Evolutionary conservation across 805 yeast species (phyloP), one percentile per base, ranked within the genome.

Genomic region (Yarrowia porcina): DNA sequence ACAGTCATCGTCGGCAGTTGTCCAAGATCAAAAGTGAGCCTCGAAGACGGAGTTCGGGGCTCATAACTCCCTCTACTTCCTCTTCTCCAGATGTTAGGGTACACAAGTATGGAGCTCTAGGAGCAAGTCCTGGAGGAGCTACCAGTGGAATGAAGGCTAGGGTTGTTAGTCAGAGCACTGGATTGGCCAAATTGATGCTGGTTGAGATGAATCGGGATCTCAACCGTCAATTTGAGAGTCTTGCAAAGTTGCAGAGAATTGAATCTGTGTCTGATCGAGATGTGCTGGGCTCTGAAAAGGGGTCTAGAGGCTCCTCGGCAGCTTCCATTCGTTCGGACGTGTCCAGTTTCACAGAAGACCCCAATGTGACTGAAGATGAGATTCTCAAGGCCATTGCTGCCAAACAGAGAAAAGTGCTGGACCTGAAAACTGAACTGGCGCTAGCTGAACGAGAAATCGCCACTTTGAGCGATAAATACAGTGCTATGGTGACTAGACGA

Each of bases 191-290:
- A 28, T n/a, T 56, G 23, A 56, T 56, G 61, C 61, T 56, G 1
- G 61, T 56, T 1, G 61, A 56, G 23, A 56, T 39, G 49, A 56
- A 56, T 23, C 49, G 61, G 13, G 61, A 56, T 27, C 47, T 41
- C 28, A 56, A 56, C 28, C 38, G 49, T 15, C 61, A 39, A 11
- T 41, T 39, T 32, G 49, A 41, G 23, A 13, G 3, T 4, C n/a
- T 41, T 8, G 44, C 32, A 17, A 52, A 52, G 59, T 25, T 52
- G 25, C 59, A 36, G 4, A 27, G 49, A 12, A 56, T 56, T 9
- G 30, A 18, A 12, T 38, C 49, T 15, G 20, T 23, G 23, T 38
- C 35, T 9, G 39, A 35, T 4, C n/a, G 59, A 25, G 54, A 27
- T 20, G 7, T 15, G 8, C 11, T 23, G 3, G 10, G 13, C 1